Evolutionary conservation across 2,329 filamentous ascomycete species (phyloP), one percentile per base, ranked within the genome.

Genomic region (Xenoacremonium recifei): DNA sequence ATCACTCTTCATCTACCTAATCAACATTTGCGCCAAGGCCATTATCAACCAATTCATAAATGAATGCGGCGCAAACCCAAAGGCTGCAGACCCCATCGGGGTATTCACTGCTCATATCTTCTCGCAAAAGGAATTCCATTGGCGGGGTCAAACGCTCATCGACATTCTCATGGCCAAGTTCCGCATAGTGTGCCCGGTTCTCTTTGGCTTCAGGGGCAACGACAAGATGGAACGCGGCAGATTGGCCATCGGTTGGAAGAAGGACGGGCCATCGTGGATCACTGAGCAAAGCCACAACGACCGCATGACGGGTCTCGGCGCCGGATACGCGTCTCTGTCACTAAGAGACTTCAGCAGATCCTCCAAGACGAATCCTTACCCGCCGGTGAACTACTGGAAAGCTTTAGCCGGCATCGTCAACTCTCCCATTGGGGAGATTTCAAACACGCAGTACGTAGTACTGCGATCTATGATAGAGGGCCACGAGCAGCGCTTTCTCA

Each of bases 131-230:
- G 74, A 80, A 13, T 86, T 88, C 58, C 71, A 77, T 40, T 87
- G 82, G 75, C 77, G 83, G 37, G 84, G 81, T 7, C 67, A 77
- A 35, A 77, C 84, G 1, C 72, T 95, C 44, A 84, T 89, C 39
- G 88, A 95, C 60, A 87, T 97, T 45, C 73, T 97, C 21, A 84
- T 95, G 57, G 73, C 91, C 40, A 96, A 97, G 64, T 87, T 88
- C 57, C 82, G 90, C 45, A 74, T 87, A 13, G 75, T 80, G 4
- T 95, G 89, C 56, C 92, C 93, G 0, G 84, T 90, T 2, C 72
- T 99, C 1, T 97, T 95, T 61, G 92, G 92, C 15, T 80, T 91
- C 50, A 77, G 80, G 32, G 91, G 89, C 18, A 82, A 73, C 48
- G 89, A 95, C 61, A 82, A 76, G 47, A 95, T 84, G 1, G 76